phyloP scores from a whole-genome alignment of 169 alveolate species.

The Cyclospora cayetanensis region DNA sequence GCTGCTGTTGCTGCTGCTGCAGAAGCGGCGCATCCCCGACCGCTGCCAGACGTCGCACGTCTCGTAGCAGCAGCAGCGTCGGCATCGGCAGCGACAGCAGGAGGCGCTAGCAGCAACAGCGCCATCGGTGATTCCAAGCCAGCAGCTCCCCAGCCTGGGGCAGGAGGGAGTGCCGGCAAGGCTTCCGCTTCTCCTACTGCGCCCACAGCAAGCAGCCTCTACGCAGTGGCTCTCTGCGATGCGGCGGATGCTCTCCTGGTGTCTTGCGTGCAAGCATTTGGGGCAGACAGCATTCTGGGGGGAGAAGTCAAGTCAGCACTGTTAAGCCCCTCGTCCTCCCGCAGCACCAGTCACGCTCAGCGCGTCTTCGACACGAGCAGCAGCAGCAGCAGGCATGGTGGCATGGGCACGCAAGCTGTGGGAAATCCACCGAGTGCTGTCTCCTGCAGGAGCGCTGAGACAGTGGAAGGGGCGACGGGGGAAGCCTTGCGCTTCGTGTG shows the following conservation, averaged over 20 bases:
- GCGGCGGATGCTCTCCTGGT: constrained; percentile 65
- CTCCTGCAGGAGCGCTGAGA: not conserved
- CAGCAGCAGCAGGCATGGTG: constrained; percentile 8
- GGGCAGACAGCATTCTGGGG: constrained; percentile 57
- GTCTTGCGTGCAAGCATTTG: constrained; percentile 66
- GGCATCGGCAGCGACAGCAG: constrained; percentile 29
- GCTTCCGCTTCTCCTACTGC: not conserved
- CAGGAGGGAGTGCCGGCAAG: not conserved
- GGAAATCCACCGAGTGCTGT: not conserved
- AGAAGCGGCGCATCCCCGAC: constrained; percentile 20
- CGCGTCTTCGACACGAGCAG: constrained; percentile 26
- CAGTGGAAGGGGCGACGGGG: not conserved
- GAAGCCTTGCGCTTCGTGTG: constrained; percentile 26
- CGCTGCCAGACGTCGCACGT: constrained; percentile 9
- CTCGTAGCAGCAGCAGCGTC: constrained; percentile 48
- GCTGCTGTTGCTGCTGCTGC: constrained; percentile 53
- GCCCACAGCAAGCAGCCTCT: not conserved
- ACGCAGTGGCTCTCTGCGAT: constrained; percentile 57
- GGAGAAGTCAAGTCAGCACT: not conserved
- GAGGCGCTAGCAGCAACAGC: not conserved
- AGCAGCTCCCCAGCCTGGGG: not conserved
- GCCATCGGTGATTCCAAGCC: not conserved
- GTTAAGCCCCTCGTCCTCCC: not conserved
- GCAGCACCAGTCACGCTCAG: not conserved
- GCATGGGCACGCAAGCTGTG: not conserved